Base-by-base conservation (phyloP, 352 stramenopile species). In the Thraustochytrium striatum region DNA sequence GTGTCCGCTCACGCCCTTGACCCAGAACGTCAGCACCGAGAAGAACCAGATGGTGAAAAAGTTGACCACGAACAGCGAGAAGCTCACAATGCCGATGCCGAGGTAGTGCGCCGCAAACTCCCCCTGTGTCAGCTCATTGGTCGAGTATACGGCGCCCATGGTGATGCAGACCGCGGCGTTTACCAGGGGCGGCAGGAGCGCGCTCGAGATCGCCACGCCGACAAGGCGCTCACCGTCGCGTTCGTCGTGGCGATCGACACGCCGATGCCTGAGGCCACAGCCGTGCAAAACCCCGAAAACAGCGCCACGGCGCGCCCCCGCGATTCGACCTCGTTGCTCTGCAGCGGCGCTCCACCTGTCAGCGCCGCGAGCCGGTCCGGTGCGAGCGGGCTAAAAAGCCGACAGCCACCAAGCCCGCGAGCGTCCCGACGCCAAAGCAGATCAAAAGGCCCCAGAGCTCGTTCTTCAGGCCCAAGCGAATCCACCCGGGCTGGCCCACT, bases 151-250 rank as follows among this genome's bases (percentile, higher is more conserved):
- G 30, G 39, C n/a, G 7, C n/a, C 69, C 57, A 78, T 83, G 16
- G 35, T 59, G 32, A 82, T 81, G 33, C 85, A 70, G 38, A 90
- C 87, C 3, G 85, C 84, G n/a, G 59, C 83, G 79, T 90, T 90
- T 2, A 91, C 86, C 57, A 86, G 83, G 1, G 87, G 86, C 57
- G 87, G 87, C 3, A 91, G 78, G 2, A 91, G 65, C n/a, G 83
- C 85, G 1, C 85, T 85, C 25, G 78, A 87, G 39, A 91, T 91
- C n/a, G 87, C 87, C 30, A 89, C 85, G 44, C 87, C 87, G n/a
- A 90, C 86, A 11, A 91, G 79, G 72, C 80, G 32, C 73, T 85
- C 21, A 82, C 87, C 59, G 86, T 84, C 36, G 88, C 85, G 57
- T 86, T 84, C 33, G 86, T 38, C 16, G 88, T 78, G 8, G 80